A percentile compares a stretch with the other conserved stretches of the same genome.
phyloP scores from a whole-genome alignment of 2,329 filamentous ascomycete species.

The Calonectria multiphialidica region DNA sequence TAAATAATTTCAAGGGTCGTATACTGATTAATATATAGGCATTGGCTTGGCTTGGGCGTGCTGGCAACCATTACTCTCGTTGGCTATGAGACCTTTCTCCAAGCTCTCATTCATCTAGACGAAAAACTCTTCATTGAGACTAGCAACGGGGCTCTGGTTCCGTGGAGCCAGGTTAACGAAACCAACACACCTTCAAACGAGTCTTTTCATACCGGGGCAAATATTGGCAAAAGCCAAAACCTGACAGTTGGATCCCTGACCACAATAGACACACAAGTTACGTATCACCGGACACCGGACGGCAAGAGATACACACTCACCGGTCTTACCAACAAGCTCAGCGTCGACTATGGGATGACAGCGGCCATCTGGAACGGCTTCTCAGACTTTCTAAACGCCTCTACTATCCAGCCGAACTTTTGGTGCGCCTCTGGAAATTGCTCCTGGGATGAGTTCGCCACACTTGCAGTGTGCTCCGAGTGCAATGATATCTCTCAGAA shows the following conservation, averaged over 20 bases:
- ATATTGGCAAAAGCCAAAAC: neutral
- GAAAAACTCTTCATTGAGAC: neutral
- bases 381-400: neutral
- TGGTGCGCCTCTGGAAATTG: slow-evolving; percentile 25
- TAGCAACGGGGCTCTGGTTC: no score
- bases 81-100: no score
- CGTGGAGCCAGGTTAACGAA: no score
- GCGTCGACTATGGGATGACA: slow-evolving; percentile 20
- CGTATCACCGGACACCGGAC: no score
- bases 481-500: neutral
- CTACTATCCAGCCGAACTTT: slow-evolving; percentile 8
- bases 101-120: neutral
- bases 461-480: slow-evolving; percentile 7
- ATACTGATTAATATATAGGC: neutral
- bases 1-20: no score
- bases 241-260: no score
- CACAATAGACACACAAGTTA: no score
- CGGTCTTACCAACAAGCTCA: no score
- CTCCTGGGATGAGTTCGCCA: slow-evolving; percentile 16
- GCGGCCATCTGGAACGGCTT: slow-evolving; percentile 21
- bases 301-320: no score
- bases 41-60: neutral
- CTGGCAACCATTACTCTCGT: no score
- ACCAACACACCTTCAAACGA: neutral
- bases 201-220: neutral